Conservation (phyloP, 495 filamentous ascomycete genomes). For the Neurospora terricola region DNA sequence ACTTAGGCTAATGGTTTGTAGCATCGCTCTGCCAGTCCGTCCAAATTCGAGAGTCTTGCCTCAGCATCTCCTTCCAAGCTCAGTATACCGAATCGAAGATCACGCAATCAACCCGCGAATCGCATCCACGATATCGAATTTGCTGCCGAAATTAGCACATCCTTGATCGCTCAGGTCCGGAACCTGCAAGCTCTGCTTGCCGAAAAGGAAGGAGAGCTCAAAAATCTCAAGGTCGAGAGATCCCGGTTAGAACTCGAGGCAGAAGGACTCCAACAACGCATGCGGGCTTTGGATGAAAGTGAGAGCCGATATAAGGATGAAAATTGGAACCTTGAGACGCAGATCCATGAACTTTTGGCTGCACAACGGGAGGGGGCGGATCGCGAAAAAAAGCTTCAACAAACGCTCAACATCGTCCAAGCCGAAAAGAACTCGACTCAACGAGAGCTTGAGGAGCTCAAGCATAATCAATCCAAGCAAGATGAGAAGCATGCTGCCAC, state of each 20-base stretch:
- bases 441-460: slow-evolving; percentile 81
- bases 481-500: slow-evolving; percentile 63
- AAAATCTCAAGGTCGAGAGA: slow-evolving; percentile 59
- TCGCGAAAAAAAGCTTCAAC: slow-evolving; percentile 69
- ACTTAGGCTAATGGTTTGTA: slow-evolving; percentile 12
- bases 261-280: slow-evolving; percentile 65
- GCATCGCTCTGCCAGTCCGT: slow-evolving; percentile 61
- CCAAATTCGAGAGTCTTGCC: slow-evolving; percentile 77
- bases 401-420: slow-evolving; percentile 53
- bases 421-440: slow-evolving; percentile 68
- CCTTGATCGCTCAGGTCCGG: slow-evolving; percentile 78
- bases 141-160: slow-evolving; percentile 88
- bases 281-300: slow-evolving; percentile 78
- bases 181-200: slow-evolving; percentile 72
- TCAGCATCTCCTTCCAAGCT: slow-evolving; percentile 83
- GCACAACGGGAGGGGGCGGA: slow-evolving; percentile 60
- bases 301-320: slow-evolving; percentile 95
- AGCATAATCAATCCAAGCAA: slow-evolving; percentile 63
- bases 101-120: slow-evolving; percentile 80
- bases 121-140: slow-evolving; percentile 92
- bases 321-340: slow-evolving; percentile 92
- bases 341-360: slow-evolving; percentile 69
- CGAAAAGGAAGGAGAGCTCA: slow-evolving; percentile 80
- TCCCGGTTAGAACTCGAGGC: slow-evolving; percentile 71
- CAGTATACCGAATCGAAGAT: slow-evolving; percentile 69